Evolutionary conservation across 2,329 filamentous ascomycete genomes (phyloP), one percentile per base, ranked within the genome.

Genomic region (Monosporascus sp.): DNA sequence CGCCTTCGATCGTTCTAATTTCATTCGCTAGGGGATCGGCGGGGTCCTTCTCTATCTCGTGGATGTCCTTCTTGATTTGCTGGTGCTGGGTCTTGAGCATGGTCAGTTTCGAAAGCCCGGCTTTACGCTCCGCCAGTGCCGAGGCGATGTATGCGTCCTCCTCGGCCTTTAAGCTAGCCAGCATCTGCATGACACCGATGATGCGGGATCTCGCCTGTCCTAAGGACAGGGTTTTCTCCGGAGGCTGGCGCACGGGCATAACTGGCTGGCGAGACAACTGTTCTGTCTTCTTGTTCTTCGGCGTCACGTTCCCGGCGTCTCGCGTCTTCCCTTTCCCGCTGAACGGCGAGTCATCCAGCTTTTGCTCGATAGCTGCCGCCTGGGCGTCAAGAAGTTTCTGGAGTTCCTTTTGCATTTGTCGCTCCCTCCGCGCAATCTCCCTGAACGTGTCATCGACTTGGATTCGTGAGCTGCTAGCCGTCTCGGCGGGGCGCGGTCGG

Each of bases 101-200:
- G 7, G 80, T 77, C 5, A 89, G 74, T 60, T 80, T 81, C 1
- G 76, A 71, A 0, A 90, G 70, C 1, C 82, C 83, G 3, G 74
- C 70, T 54, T 82, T 79, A 15, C 86, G 77, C 51, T 80, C 74
- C 3, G 73, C 70, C 37, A 88, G 67, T 2, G 86, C 81, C 1
- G 74, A 71, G 3, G 79, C 76, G 1, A 90, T 71, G 24, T 83
- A 74, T 0, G 77, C 74, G n/a, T 84, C 74, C 69, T 91, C 87
- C 53, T 90, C 86, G 3, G 74, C 74, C 65, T 90, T 90, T 25
- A 92, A 71, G 8, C 78, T 77, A 0, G 81, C 82, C 5, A 92
- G 72, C 50, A 84, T 81, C 3, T 77, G 73, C 67, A 92, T 87
- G 48, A 81, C 78, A 49, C 76, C 77, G 17, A 81, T 77, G 7